Percentiles rank a stretch among this genome's conserved stretches.
Conservation (phyloP, 768 basidiomycete species). For the Leucocoprinus leucothites region DNA sequence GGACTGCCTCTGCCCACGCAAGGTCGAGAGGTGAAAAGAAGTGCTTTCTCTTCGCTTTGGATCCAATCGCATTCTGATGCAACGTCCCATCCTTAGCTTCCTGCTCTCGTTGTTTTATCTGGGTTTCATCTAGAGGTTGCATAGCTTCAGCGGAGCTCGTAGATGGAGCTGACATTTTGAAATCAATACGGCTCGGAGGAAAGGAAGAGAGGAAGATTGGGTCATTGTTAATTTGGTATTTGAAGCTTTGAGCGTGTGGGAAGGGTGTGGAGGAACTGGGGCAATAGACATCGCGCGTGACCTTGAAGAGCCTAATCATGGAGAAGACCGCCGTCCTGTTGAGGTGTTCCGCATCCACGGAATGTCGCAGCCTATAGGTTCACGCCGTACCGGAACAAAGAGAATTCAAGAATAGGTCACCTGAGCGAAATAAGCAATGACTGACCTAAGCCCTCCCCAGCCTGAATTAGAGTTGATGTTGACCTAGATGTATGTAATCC, state of each 20-base stretch:
- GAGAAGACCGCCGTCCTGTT: too few relatives aligned
- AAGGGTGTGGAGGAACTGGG: too few relatives aligned
- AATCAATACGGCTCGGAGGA: too few relatives aligned
- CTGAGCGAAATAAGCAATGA: neutral
- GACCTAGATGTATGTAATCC: too few relatives aligned
- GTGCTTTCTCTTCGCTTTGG: conserved; percentile 36
- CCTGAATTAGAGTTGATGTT: too few relatives aligned
- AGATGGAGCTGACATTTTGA: conserved; percentile 4
- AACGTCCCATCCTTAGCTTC: conserved; percentile 32
- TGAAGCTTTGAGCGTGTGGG: too few relatives aligned
- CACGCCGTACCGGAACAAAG: too few relatives aligned
- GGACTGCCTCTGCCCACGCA: conserved; percentile 44
- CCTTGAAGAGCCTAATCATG: too few relatives aligned
- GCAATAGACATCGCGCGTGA: too few relatives aligned
- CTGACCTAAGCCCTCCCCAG: neutral
- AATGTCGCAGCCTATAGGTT: too few relatives aligned
- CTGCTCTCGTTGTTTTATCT: conserved; percentile 14
- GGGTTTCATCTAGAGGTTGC: neutral
- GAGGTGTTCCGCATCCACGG: too few relatives aligned
- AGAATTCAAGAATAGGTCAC: neutral
- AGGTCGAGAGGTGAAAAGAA: conserved; percentile 50
- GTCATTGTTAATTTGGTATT: too few relatives aligned
- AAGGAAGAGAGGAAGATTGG: neutral
- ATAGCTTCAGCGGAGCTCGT: neutral
- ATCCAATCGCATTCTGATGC: conserved; percentile 36